A percentile compares a stretch with the other conserved stretches of the same genome.
Evolutionary conservation across 495 filamentous ascomycete genomes (phyloP).

Genomic region (Filosporella fistucella): DNA sequence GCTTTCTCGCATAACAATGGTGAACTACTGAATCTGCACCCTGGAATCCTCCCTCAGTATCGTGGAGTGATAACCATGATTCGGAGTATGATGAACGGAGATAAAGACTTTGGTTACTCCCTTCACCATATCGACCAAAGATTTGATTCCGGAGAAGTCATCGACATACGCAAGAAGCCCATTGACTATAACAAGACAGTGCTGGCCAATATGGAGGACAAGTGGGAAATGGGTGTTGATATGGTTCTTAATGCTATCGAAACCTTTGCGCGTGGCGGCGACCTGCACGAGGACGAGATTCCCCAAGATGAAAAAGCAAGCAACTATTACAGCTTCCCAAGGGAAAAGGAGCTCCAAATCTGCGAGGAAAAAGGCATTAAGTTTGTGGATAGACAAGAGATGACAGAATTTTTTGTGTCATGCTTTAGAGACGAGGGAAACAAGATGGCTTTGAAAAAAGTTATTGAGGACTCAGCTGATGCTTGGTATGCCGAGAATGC

Average conservation of each 20-base stretch:
- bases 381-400: neutral
- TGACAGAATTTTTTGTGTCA: neutral
- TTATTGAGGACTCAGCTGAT: neutral
- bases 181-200: neutral
- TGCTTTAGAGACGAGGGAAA: neutral
- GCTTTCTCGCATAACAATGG: neutral
- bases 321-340: neutral
- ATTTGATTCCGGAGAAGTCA: neutral
- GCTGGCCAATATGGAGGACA: neutral
- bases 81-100: neutral
- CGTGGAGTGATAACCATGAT: constrained; percentile 1
- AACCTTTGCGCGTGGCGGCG: neutral
- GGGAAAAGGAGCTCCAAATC: neutral
- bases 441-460: neutral
- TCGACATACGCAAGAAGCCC: neutral
- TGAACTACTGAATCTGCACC: constrained; percentile 1
- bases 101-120: neutral
- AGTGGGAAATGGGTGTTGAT: neutral
- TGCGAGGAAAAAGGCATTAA: neutral
- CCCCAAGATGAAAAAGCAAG: neutral
- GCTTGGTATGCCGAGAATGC: neutral
- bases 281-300: neutral
- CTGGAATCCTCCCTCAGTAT: neutral
- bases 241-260: constrained; percentile 3
- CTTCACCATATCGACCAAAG: constrained; percentile 1